These are phyloP conservation scores for Achaetomium macrosporum DNA, from an alignment of 2,329 filamentous ascomycete species.

Conservation along the genomic window DNA sequence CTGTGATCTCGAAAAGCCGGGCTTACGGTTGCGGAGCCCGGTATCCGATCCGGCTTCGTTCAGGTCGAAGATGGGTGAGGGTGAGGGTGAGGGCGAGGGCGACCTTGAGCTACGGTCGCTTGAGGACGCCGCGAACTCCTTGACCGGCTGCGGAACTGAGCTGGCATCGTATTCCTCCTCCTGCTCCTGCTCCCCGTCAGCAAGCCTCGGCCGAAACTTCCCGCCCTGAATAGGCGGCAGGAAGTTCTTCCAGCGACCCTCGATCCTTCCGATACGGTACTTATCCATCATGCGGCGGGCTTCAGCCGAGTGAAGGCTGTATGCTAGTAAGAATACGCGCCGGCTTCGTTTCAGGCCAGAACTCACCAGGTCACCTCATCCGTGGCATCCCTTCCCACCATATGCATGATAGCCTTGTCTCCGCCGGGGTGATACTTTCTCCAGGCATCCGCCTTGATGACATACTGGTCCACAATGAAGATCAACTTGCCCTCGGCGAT, in stretches of 20 bases:
- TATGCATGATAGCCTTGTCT: constrained; percentile 83
- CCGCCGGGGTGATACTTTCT: constrained; percentile 86
- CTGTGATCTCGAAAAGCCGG: constrained; percentile 31
- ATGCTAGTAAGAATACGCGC: constrained; percentile 1
- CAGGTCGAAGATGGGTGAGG: constrained; percentile 47
- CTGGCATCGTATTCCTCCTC: constrained; percentile 10
- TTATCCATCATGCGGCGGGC: constrained; percentile 69
- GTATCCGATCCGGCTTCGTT: constrained; percentile 10
- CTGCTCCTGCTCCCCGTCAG: constrained; percentile 16
- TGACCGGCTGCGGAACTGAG: background rate
- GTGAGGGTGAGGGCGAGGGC: constrained; percentile 46
- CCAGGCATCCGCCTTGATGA: constrained; percentile 86
- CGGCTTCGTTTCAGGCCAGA: background rate
- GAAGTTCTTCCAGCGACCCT: constrained; percentile 83
- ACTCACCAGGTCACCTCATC: constrained; percentile 87
- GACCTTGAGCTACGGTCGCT: constrained; percentile 37
- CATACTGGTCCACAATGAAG: constrained; percentile 72
- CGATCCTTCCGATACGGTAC: constrained; percentile 77
- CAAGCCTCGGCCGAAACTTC: constrained; percentile 27
- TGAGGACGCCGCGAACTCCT: constrained; percentile 32
- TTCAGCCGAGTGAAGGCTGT: constrained; percentile 74
- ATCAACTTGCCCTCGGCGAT: constrained; percentile 78
- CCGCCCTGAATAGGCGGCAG: constrained; percentile 88
- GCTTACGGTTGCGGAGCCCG: constrained; percentile 32
- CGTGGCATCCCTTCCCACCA: constrained; percentile 90